Base-by-base conservation (phyloP, 164 flowering plant genomes). In the Tetrastigma voinierianum region DNA sequence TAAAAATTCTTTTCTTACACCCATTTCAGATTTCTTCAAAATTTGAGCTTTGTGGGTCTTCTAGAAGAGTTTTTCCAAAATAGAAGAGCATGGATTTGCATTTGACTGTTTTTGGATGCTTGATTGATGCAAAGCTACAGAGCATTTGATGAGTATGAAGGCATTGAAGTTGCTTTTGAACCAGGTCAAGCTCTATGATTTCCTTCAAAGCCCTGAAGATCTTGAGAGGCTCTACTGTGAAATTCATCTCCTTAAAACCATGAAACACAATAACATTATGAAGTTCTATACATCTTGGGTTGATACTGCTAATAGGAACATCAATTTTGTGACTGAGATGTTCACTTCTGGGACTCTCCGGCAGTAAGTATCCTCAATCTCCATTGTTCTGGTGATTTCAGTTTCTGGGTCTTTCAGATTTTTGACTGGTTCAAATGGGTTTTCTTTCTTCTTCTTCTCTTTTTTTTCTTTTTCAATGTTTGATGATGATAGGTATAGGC, bases 101-200 rank as follows among this genome's bases (percentile, higher is more conserved):
- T 10, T 15, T 55, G 55, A 9, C 66, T 64, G 51, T 9, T 67
- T 16, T 17, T 64, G 53, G 40, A 4, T 52, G 2, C 45, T 70
- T 32, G 16, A 19, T 62, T 61, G 54, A 16, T 66, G 73, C 79
- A 86, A n/a, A n/a, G 90, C 12, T 86, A 80, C 52, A 83, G 82
- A 71, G 90, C 87, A 62, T 86, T 86, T 77, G 90, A 86, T 72
- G 87, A 86, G 67, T 83, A 82, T 59, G 75, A 86, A 32, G 90
- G 90, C 52, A 83, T 83, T 61, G 90, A 85, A 66, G 89, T 85
- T 60, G 89, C 87, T 75, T n/a, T 85, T 87, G 89, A 85, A 85
- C 48, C 89, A 83, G 64, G 86, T 83, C 68, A 83, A 83, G 74
- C 82, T 83, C 24, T 72, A 71, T 66, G 81, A 83, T 74, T 79